Conservation (phyloP, 176 grass and related monocot genomes). For the Rhipidocladum racemiflorum region DNA sequence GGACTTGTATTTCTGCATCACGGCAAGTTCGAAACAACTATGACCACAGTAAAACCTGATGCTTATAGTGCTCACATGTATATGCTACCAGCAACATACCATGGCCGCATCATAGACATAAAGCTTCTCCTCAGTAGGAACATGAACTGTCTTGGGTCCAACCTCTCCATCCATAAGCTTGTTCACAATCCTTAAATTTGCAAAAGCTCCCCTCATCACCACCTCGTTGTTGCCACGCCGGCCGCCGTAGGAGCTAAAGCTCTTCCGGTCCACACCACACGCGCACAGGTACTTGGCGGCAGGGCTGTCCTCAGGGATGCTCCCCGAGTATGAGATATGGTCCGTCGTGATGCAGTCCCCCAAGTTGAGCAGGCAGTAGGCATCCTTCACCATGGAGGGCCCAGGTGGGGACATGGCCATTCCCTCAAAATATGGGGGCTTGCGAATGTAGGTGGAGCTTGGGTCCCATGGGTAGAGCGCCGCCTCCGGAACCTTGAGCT, state of each 20-base stretch:
- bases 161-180: slow-evolving; percentile 79
- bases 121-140: slow-evolving; percentile 85
- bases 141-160: slow-evolving; percentile 78
- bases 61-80: too few species aligned
- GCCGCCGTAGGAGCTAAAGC: slow-evolving; percentile 55
- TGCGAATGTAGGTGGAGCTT: slow-evolving; percentile 85
- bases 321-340: slow-evolving; percentile 88
- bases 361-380: slow-evolving; percentile 82
- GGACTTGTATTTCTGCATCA: slow-evolving; percentile 74
- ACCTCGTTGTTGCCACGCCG: slow-evolving; percentile 58
- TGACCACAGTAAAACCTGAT: too few species aligned
- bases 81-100: slow-evolving; percentile 39
- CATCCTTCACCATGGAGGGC: slow-evolving; percentile 66
- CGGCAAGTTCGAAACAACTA: too few species aligned
- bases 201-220: slow-evolving; percentile 58
- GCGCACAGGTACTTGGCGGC: slow-evolving; percentile 54
- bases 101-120: slow-evolving; percentile 79
- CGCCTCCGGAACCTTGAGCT: slow-evolving; percentile 63
- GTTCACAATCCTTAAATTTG: slow-evolving; percentile 84
- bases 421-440: slow-evolving; percentile 79
- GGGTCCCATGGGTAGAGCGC: slow-evolving; percentile 76
- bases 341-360: slow-evolving; percentile 92
- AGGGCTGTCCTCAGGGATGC: slow-evolving; percentile 70
- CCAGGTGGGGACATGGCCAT: slow-evolving; percentile 92
- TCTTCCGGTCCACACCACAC: slow-evolving; percentile 38